Base-by-base conservation (phyloP, 257 asterid species). In the Scutellaria minor region DNA sequence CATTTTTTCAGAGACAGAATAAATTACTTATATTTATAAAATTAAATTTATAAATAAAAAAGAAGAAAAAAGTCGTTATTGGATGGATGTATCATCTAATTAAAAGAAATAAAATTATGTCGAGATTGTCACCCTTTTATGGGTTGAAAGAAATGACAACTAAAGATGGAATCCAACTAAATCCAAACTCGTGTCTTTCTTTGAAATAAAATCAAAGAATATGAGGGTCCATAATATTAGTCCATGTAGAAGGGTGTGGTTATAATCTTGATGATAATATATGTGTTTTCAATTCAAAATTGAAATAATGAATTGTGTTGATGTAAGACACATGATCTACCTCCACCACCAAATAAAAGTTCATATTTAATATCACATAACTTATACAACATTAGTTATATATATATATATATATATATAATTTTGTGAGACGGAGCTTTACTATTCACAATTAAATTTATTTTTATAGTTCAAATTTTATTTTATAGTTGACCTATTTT, bases 81-180 rank as follows among this genome's bases (percentile, higher is more conserved):
- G 64, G 18, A 37, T 68, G 63, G 35, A 4, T 20, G 50, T 39
- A 42, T 10, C 18, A 12, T 6, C 41, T 15, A 68, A 15, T 68
- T 31, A 14, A 39, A 31, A 3, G 41, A 53, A 10, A 41, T n/a
- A 53, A 15, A 68, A n/a, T 24, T 35, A 1, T 2, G 5, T 31
- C 5, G 14, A 67, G n/a, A 0, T 35, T 35, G 37, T 1, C 6
- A 37, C 24, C 52, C 48, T 52, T 66, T 66, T 55, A 22, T 54
- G 64, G 61, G 5, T 40, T 18, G 65, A 70, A 71, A 71, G 59
- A 59, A 27, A 27, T 9, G 60, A 71, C 55, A 56, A 41, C 24
- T 24, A 71, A 45, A 15, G 11, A 40, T 55, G 15, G 48, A 58
- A 45, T 31, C 67, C 27, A 39, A 39, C 48, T n/a, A 57, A 70